A percentile compares a stretch with the other conserved stretches of the same genome.
Evolutionary conservation across 2,329 filamentous ascomycete genomes (phyloP).

Genomic region (Aspergillus carbonarius): DNA sequence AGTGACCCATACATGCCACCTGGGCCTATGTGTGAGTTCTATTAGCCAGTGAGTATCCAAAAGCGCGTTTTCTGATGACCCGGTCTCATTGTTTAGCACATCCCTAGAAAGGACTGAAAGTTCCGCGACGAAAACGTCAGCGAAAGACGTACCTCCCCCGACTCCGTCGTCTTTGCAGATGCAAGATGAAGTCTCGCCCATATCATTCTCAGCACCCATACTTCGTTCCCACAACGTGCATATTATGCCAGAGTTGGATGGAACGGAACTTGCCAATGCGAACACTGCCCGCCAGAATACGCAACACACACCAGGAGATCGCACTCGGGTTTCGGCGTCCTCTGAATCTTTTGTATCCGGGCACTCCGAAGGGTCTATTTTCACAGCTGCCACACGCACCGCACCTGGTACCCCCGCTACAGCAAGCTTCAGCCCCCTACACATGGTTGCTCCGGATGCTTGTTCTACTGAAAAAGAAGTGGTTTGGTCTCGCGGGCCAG

Average conservation of each 20-base stretch:
- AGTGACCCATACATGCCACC: constrained; percentile 30
- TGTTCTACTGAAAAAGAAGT: constrained; percentile 3
- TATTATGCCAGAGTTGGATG: neutral
- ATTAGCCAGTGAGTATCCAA: constrained; percentile 25
- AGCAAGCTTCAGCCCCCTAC: neutral
- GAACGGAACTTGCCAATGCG: neutral
- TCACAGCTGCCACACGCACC: constrained; percentile 6
- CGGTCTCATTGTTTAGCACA: constrained; percentile 17
- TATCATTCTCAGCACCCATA: neutral
- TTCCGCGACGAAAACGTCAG: constrained; percentile 21
- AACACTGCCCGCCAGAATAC: neutral
- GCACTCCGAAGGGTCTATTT: constrained; percentile 18
- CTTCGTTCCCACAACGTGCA: neutral
- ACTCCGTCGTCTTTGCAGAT: neutral
- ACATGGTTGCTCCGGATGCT: neutral
- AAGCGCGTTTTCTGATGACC: neutral
- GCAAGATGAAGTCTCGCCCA: neutral
- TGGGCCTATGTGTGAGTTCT: constrained; percentile 30
- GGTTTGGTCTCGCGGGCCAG: neutral
- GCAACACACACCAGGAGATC: neutral
- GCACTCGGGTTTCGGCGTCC: constrained; percentile 16
- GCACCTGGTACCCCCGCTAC: constrained; percentile 9
- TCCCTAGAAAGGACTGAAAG: constrained; percentile 25
- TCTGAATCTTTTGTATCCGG: constrained; percentile 21
- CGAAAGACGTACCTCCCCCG: constrained; percentile 16